Evolutionary conservation across 2,329 filamentous ascomycete species (phyloP).

Genomic region (Spiromastix sp.): DNA sequence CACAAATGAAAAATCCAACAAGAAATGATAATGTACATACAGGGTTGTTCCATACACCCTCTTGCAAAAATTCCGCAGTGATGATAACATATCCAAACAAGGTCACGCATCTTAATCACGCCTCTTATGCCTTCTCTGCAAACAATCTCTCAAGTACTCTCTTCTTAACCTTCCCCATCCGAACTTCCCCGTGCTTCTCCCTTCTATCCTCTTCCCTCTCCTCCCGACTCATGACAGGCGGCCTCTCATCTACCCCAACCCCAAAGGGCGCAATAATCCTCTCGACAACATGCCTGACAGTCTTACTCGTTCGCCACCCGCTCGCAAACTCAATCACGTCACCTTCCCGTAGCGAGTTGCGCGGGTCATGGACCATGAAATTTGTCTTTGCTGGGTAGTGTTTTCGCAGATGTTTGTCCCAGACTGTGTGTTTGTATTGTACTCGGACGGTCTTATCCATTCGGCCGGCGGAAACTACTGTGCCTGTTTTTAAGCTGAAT

Average conservation of each 20-base stretch:
- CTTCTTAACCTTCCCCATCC: conserved; percentile 19
- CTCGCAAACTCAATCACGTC: conserved; percentile 36
- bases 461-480: conserved; percentile 30
- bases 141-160: conserved; percentile 21
- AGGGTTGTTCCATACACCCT: too few relatives aligned
- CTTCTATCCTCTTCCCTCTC: conserved; percentile 24
- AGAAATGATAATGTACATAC: too few relatives aligned
- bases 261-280: conserved; percentile 33
- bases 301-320: conserved; percentile 27
- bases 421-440: conserved; percentile 22
- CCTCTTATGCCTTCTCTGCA: conserved; percentile 4
- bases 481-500: conserved; percentile 24
- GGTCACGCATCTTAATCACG: too few relatives aligned
- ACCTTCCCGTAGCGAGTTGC: conserved; percentile 32
- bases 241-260: conserved; percentile 23
- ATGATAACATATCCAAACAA: too few relatives aligned
- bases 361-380: conserved; percentile 29
- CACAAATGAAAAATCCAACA: too few relatives aligned
- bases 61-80: too few relatives aligned
- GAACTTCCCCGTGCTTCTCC: conserved; percentile 21
- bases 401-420: conserved; percentile 29
- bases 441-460: conserved; percentile 34
- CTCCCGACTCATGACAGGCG: conserved; percentile 24
- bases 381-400: conserved; percentile 25
- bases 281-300: conserved; percentile 32